Conservation (phyloP, 129 eudicot species). For the Lactuca saligna region DNA sequence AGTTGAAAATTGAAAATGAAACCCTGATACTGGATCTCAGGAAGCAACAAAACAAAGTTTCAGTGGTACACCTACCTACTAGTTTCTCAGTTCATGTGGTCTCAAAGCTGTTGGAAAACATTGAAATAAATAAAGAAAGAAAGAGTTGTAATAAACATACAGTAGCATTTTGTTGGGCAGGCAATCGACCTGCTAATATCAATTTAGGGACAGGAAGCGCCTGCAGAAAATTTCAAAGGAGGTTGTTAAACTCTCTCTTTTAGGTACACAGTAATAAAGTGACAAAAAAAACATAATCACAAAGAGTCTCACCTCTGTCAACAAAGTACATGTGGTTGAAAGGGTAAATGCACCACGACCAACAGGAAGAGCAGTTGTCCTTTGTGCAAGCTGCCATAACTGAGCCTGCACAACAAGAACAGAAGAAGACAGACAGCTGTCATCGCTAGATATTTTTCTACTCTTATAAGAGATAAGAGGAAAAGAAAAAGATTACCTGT, state of each 20-base stretch:
- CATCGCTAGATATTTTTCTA: not conserved
- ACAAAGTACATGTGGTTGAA: slow-evolving; percentile 82
- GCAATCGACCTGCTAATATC: slow-evolving; percentile 92
- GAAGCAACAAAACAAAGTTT: not conserved
- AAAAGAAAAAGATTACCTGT: slow-evolving; percentile 53
- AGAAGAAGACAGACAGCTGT: slow-evolving; percentile 22
- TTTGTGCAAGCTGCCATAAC: slow-evolving; percentile 98
- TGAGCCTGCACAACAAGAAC: slow-evolving; percentile 58
- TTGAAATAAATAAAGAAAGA: slow-evolving; percentile 5
- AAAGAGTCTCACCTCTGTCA: slow-evolving; percentile 70
- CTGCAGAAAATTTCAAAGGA: slow-evolving; percentile 42
- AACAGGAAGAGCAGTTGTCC: slow-evolving; percentile 93
- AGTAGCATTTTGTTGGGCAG: slow-evolving; percentile 95
- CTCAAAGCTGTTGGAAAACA: slow-evolving; percentile 4
- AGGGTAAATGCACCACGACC: slow-evolving; percentile 99
- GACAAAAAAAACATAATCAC: not conserved
- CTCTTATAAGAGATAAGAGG: not conserved
- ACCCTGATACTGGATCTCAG: slow-evolving; percentile 3
- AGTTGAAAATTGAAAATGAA: slow-evolving; percentile 13
- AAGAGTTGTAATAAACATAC: slow-evolving; percentile 42
- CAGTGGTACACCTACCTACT: slow-evolving; percentile 14
- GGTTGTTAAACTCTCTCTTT: slow-evolving; percentile 11
- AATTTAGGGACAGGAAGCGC: slow-evolving; percentile 96
- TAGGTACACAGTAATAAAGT: slow-evolving; percentile 16
- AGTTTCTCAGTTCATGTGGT: not conserved